A percentile compares a stretch with the other conserved stretches of the same genome.
These are phyloP conservation scores for Cornus florida DNA, from an alignment of 148 eudicot species.

Conservation along the genomic window DNA sequence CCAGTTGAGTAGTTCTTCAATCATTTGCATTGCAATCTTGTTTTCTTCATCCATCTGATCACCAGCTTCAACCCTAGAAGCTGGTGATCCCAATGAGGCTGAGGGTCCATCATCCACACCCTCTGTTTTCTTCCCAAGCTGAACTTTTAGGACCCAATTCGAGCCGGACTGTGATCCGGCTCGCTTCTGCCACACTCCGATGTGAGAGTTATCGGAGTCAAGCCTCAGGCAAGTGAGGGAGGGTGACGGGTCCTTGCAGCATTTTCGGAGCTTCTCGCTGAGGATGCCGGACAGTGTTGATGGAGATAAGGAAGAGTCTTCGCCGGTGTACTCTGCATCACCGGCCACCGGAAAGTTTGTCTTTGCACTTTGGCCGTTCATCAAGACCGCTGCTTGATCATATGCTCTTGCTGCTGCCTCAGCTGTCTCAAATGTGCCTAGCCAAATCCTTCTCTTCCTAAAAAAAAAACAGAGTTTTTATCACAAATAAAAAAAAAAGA, in stretches of 20 bases:
- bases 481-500: no score
- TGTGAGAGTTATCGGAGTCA: constrained; percentile 72
- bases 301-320: constrained; percentile 13
- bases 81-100: background rate
- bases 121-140: constrained; percentile 43
- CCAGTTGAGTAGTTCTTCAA: constrained; percentile 78
- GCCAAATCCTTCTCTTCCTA: constrained; percentile 88
- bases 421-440: constrained; percentile 94
- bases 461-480: background rate
- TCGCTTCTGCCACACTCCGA: constrained; percentile 92
- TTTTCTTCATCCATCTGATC: constrained; percentile 58
- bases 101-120: background rate
- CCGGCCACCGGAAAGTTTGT: constrained; percentile 66
- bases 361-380: constrained; percentile 85
- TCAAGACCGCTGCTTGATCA: constrained; percentile 83
- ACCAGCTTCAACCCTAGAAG: background rate
- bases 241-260: constrained; percentile 73
- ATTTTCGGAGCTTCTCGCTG: constrained; percentile 58
- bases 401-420: constrained; percentile 92
- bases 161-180: constrained; percentile 64
- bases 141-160: constrained; percentile 76
- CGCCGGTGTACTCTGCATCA: background rate
- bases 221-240: constrained; percentile 83
- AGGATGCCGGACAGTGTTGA: constrained; percentile 46
- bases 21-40: constrained; percentile 74